These are phyloP conservation scores for Diaporthe sp. DNA, from an alignment of 2,329 filamentous ascomycete genomes.

Conservation along the genomic window DNA sequence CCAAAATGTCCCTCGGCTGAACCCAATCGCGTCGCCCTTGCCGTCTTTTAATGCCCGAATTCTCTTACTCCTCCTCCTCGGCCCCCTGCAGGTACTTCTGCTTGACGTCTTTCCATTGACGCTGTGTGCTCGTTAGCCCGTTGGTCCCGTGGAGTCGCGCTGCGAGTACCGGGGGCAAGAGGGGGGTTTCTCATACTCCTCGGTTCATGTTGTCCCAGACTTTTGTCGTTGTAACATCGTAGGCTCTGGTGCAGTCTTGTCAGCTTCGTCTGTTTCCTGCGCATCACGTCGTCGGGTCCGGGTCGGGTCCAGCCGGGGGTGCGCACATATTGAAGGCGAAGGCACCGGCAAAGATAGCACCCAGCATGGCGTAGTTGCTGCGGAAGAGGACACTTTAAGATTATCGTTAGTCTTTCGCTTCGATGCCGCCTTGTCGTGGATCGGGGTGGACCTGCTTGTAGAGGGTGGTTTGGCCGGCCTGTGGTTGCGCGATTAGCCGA, in stretches of 20 bases:
- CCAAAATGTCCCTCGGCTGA: background rate
- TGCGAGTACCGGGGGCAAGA: too few relatives aligned
- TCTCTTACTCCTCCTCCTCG: constrained; percentile 72
- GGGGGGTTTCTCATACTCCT: constrained; percentile 59
- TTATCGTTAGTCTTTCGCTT: constrained; percentile 24
- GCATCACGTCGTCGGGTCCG: constrained; percentile 24
- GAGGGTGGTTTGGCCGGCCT: constrained; percentile 52
- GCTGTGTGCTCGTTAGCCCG: constrained; percentile 66
- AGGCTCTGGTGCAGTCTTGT: constrained; percentile 71
- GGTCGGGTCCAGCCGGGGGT: constrained; percentile 21
- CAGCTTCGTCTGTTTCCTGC: constrained; percentile 32
- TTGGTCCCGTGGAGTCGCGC: background rate
- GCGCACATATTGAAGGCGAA: constrained; percentile 96
- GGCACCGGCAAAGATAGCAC: constrained; percentile 85
- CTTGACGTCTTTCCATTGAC: constrained; percentile 99
- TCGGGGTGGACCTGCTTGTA: constrained; percentile 44
- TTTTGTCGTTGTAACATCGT: constrained; percentile 84
- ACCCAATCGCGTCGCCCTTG: background rate
- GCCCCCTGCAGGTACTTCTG: constrained; percentile 82
- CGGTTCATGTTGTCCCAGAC: constrained; percentile 93
- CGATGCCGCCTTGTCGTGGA: background rate
- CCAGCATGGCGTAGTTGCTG: constrained; percentile 90
- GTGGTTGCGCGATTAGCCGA: constrained; percentile 52
- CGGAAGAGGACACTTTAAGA: constrained; percentile 81
- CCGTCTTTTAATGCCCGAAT: background rate